A percentile compares a stretch with the other conserved stretches of the same genome.
Conservation (phyloP, 2,329 filamentous ascomycete genomes). For the Fusarium sp. region DNA sequence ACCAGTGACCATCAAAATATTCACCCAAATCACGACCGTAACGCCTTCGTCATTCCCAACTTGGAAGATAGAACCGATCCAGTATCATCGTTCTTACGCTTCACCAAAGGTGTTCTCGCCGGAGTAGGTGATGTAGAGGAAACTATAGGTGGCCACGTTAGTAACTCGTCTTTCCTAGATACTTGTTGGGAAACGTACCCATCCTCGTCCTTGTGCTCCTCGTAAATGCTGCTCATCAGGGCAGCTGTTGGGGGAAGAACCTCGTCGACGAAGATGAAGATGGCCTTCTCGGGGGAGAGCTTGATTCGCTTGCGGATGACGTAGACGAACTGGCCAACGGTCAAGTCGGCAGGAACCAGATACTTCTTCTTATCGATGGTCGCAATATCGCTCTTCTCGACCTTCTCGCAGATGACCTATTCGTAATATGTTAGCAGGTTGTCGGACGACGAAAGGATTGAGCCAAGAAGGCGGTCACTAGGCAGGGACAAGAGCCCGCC, state of each 20-base stretch:
- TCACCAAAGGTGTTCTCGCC: conserved; percentile 98
- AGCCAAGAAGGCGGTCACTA: conserved; percentile 35
- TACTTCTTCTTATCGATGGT: conserved; percentile 99
- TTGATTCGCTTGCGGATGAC: conserved; percentile 99
- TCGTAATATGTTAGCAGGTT: conserved; percentile 83
- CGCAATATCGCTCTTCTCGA: conserved; percentile 98
- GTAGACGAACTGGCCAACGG: conserved; percentile 99
- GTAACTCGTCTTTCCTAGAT: conserved; percentile 7
- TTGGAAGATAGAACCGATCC: conserved; percentile 37
- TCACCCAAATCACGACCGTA: conserved; percentile 51
- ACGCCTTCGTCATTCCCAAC: conserved; percentile 53
- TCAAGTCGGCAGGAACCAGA: conserved; percentile 95
- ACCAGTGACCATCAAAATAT: conserved; percentile 45
- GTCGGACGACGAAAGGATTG: background rate
- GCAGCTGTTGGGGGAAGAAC: conserved; percentile 96
- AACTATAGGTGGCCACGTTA: conserved; percentile 64
- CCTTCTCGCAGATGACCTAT: conserved; percentile 99
- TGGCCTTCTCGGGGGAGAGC: conserved; percentile 98
- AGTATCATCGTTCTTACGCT: conserved; percentile 42
- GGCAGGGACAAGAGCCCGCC: conserved; percentile 21
- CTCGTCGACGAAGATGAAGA: conserved; percentile 99
- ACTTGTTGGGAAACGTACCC: conserved; percentile 60
- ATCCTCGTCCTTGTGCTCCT: conserved; percentile 94
- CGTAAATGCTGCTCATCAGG: conserved; percentile 99
- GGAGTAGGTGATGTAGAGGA: conserved; percentile 99